Percentiles rank a stretch among this genome's conserved stretches.
These are phyloP conservation scores for Meyerozyma smithsonii DNA, from an alignment of 1,139 yeast genomes.

Conservation along the genomic window DNA sequence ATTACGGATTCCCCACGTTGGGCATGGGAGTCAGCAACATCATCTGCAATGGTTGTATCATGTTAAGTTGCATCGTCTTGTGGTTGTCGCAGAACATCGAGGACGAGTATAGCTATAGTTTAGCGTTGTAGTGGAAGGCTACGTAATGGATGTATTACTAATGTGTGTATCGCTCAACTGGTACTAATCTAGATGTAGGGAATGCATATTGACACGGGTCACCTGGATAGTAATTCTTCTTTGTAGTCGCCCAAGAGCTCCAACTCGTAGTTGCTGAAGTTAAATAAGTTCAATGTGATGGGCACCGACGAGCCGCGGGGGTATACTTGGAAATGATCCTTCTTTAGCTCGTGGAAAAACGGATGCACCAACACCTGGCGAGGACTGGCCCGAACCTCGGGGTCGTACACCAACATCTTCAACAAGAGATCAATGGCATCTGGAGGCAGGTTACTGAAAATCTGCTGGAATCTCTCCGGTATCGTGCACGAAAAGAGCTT, in stretches of 20 bases:
- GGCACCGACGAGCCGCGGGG: constrained; percentile 49
- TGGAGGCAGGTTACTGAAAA: constrained; percentile 64
- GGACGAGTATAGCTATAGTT: constrained; percentile 89
- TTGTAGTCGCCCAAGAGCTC: constrained; percentile 43
- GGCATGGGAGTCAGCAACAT: constrained; percentile 95
- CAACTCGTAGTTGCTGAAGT: constrained; percentile 51
- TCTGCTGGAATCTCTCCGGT: constrained; percentile 61
- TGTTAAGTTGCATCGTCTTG: constrained; percentile 80
- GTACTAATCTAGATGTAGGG: background rate
- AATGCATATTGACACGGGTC: background rate
- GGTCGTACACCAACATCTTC: constrained; percentile 70
- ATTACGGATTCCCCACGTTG: constrained; percentile 77
- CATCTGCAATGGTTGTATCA: constrained; percentile 69
- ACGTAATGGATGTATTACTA: constrained; percentile 2
- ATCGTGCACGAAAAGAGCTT: constrained; percentile 61
- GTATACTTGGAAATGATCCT: constrained; percentile 50
- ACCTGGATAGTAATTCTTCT: constrained; percentile 25
- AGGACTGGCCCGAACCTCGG: constrained; percentile 63
- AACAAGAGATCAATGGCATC: constrained; percentile 67
- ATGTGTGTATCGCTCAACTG: background rate
- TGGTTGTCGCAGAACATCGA: constrained; percentile 96
- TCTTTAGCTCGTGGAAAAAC: constrained; percentile 65
- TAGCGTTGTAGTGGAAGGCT: constrained; percentile 55
- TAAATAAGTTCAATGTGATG: constrained; percentile 42
- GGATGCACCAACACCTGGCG: constrained; percentile 64